Evolutionary conservation across 2,329 filamentous ascomycete species (phyloP), one percentile per base, ranked within the genome.

Genomic region (Pseudopyricularia cyperi): DNA sequence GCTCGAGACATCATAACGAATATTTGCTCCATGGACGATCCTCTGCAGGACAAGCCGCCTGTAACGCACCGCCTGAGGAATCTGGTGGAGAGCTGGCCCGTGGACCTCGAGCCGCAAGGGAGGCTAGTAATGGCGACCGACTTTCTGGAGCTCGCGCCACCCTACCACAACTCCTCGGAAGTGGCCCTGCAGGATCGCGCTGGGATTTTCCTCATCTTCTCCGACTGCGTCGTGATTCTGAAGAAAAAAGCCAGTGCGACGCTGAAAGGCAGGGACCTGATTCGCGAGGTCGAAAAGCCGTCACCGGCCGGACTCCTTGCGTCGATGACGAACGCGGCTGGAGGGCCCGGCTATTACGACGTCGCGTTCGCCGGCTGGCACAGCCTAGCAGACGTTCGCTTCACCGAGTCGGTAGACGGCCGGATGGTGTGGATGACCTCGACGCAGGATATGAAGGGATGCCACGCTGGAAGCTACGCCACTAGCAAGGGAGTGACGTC

Each of bases 1-100:
- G 90, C 93, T 0, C 79, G 91, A 57, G 93, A 97, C 64, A 87
- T 95, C 51, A 89, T 98, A 58, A 89, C 90, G 19, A 93, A 95
- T 52, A 98, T 98, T 44, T 98, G 93, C 67, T 94, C 91, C 15
- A 83, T 96, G 69, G 91, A 96, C 60, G 86, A 70, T 63, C 86
- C 61, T 61, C 73, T 66, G 60, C 79, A 72, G 3, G 85, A 88
- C 61, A 86, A 89, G 58, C 82, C 83, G 9, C 85, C 87, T 58
- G 74, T 88, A 46, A 77, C 85, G 33, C 85, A 82, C 58, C 82
- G 87, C 42, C 71, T 96, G 48, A 83, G 83, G 56, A 83, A 84
- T 57, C 77, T 93, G 65, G 77, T 94, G 42, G 81, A 87, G 60
- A 79, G 76, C 46, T 95, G 89, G 88, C 88, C 89, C 1, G 62